These are phyloP conservation scores for Mucor circinelloides DNA, from an alignment of 371 early-diverging fungal species.

Conservation along the genomic window DNA sequence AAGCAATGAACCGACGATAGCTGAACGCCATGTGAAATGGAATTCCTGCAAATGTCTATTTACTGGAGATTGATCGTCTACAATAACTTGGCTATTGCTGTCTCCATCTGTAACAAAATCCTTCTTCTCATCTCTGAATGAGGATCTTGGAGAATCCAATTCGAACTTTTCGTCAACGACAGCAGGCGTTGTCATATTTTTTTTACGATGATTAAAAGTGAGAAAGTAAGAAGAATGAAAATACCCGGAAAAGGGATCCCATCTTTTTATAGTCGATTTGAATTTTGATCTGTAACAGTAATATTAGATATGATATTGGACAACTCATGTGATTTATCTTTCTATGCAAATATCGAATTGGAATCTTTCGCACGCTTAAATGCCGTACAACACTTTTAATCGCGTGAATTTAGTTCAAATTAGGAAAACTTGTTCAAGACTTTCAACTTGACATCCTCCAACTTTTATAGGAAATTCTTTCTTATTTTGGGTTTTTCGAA, in stretches of 20 bases:
- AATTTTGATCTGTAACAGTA: not conserved
- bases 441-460: conserved; percentile 6
- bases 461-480: conserved; percentile 7
- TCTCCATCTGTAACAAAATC: conserved; percentile 5
- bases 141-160: conserved; percentile 7
- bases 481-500: conserved; percentile 2
- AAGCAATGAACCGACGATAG: conserved; percentile 66
- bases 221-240: not conserved
- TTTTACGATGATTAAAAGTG: not conserved
- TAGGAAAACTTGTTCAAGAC: conserved; percentile 2
- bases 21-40: conserved; percentile 63
- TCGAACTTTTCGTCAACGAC: conserved; percentile 16
- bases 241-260: not conserved
- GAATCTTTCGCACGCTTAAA: conserved; percentile 5
- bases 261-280: not conserved
- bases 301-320: not conserved
- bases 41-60: conserved; percentile 27
- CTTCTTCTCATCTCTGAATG: conserved; percentile 13
- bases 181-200: conserved; percentile 2
- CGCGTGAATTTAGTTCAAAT: not conserved
- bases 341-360: not conserved
- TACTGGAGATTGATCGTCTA: conserved; percentile 20
- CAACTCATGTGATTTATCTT: not conserved
- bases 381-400: not conserved
- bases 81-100: conserved; percentile 14